Conservation (phyloP, 164 flowering plant species). For the Vitis rotundifolia region DNA sequence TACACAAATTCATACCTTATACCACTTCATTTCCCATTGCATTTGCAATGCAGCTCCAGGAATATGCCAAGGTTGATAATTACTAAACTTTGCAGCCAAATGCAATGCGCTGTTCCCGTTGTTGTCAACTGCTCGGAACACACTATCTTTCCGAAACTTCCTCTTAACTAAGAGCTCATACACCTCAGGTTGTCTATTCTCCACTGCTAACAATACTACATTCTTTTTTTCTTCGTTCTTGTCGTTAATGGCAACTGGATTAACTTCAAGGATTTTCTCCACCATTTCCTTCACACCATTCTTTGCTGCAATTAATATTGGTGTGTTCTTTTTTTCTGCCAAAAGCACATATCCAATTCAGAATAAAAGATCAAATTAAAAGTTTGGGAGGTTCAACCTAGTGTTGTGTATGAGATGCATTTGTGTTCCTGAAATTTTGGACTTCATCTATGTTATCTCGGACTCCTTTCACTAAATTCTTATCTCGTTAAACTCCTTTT, state of each 20-base stretch:
- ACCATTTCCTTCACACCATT: constrained; percentile 24
- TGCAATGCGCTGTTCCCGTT: constrained; percentile 18
- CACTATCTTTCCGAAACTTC: not conserved
- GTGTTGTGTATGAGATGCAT: too few relatives aligned
- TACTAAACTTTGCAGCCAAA: constrained; percentile 4
- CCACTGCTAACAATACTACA: constrained; percentile 17
- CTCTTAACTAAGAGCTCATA: constrained; percentile 1
- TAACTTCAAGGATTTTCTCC: constrained; percentile 11
- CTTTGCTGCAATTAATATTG: constrained; percentile 17
- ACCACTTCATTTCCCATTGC: too few relatives aligned
- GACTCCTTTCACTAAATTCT: too few relatives aligned
- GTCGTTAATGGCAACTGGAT: constrained; percentile 23
- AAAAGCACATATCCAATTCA: too few relatives aligned
- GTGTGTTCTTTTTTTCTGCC: not conserved
- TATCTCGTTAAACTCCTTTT: too few relatives aligned
- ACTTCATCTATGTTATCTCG: too few relatives aligned
- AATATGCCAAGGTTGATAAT: constrained; percentile 10
- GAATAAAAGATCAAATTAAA: too few relatives aligned
- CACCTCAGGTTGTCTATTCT: constrained; percentile 12
- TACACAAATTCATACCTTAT: too few relatives aligned
- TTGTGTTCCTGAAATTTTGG: too few relatives aligned
- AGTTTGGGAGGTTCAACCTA: too few relatives aligned
- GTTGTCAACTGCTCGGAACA: constrained; percentile 10
- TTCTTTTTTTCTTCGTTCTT: constrained; percentile 9
- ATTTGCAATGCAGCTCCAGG: constrained; percentile 8